Conservation (phyloP, 306 rosid genomes). For the Bauhinia variegata region DNA sequence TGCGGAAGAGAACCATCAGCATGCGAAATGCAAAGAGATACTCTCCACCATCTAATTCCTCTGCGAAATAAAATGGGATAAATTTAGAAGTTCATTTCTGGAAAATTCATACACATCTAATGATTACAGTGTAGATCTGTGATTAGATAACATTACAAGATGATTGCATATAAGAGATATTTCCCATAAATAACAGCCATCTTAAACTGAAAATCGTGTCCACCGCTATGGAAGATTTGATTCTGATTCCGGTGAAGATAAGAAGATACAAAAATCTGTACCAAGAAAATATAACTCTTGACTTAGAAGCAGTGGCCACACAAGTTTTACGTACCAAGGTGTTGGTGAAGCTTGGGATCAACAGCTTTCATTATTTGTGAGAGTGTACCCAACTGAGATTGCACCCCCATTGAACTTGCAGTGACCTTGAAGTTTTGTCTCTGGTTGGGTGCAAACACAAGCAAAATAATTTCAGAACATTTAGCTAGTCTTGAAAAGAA, state of each 20-base stretch:
- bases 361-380: conserved; percentile 88
- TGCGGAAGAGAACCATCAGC: conserved; percentile 96
- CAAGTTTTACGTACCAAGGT: conserved; percentile 68
- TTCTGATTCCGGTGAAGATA: conserved; percentile 3
- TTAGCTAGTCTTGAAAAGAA: conserved; percentile 23
- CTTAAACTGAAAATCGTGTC: conserved; percentile 9
- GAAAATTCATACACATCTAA: neutral
- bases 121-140: neutral
- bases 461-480: conserved; percentile 17
- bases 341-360: conserved; percentile 95
- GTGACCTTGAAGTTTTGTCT: conserved; percentile 83
- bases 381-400: conserved; percentile 83
- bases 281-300: conserved; percentile 22
- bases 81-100: conserved; percentile 15
- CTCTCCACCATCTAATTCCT: conserved; percentile 93
- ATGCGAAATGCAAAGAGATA: conserved; percentile 95
- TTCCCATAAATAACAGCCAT: conserved; percentile 6
- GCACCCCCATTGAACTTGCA: conserved; percentile 86
- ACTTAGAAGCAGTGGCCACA: neutral
- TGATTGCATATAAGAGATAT: conserved; percentile 6
- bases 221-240: neutral
- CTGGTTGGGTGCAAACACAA: conserved; percentile 52
- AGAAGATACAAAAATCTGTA: conserved; percentile 13
- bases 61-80: conserved; percentile 57
- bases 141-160: conserved; percentile 2